Conservation (phyloP, 2,329 filamentous ascomycete species). For the Neurospora sp. region DNA sequence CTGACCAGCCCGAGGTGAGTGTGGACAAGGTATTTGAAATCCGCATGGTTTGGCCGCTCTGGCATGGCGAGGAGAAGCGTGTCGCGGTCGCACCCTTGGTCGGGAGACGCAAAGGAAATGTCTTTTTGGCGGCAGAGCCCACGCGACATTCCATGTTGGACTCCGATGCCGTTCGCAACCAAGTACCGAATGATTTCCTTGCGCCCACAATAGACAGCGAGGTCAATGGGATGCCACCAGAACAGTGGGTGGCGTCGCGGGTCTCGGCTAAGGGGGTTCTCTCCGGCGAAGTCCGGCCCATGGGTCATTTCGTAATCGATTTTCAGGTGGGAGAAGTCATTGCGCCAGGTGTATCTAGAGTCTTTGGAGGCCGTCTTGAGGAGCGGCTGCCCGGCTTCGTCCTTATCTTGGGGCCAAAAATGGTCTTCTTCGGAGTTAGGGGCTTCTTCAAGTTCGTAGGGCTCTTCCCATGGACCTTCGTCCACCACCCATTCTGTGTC, state of each 20-base stretch:
- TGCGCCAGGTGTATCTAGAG: neutral
- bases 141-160: neutral
- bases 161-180: neutral
- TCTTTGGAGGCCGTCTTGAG: neutral
- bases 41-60: neutral
- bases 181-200: neutral
- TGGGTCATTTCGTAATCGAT: neutral
- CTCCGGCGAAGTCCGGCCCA: neutral
- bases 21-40: neutral
- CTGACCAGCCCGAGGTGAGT: neutral
- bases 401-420: neutral
- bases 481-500: neutral
- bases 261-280: neutral
- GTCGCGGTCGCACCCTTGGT: neutral
- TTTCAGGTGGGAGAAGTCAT: neutral
- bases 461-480: neutral
- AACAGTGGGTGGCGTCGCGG: neutral
- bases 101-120: neutral
- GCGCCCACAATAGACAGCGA: neutral
- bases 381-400: neutral
- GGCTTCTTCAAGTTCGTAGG: neutral
- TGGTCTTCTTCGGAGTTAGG: neutral
- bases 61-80: neutral
- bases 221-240: slow-evolving; percentile 4
- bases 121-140: neutral